phyloP scores from a whole-genome alignment of 768 basidiomycete species.

The Lactarius sp. region DNA sequence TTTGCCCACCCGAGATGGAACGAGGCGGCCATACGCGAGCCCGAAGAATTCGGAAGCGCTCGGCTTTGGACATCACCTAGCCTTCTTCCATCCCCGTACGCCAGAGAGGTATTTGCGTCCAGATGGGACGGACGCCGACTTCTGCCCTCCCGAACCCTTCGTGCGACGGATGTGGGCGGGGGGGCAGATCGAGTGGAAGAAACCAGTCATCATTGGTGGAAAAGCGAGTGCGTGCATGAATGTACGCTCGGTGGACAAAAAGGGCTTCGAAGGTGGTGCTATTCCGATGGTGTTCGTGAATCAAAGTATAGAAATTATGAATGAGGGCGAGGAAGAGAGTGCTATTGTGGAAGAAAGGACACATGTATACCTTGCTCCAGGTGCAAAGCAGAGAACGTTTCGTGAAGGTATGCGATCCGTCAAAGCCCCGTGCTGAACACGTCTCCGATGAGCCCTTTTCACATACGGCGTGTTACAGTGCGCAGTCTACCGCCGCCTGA shows the following conservation, averaged over 20 bases:
- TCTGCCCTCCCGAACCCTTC: slow-evolving; percentile 70
- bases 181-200: slow-evolving; percentile 61
- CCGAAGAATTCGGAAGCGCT: slow-evolving; percentile 43
- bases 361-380: slow-evolving; percentile 59
- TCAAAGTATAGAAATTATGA: slow-evolving; percentile 51
- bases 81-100: slow-evolving; percentile 65
- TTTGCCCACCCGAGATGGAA: slow-evolving; percentile 67
- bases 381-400: slow-evolving; percentile 31
- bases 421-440: not conserved
- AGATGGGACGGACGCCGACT: slow-evolving; percentile 71
- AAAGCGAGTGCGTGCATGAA: slow-evolving; percentile 45
- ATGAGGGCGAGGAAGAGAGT: slow-evolving; percentile 39
- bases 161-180: slow-evolving; percentile 80
- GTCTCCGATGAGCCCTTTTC: not conserved
- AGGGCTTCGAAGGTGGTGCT: slow-evolving; percentile 51
- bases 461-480: slow-evolving; percentile 35
- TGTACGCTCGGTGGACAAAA: slow-evolving; percentile 52
- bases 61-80: slow-evolving; percentile 63
- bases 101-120: slow-evolving; percentile 51
- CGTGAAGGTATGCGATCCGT: slow-evolving; percentile 39
- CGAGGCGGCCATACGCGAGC: slow-evolving; percentile 35
- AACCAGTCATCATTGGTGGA: slow-evolving; percentile 50
- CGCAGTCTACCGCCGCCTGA: slow-evolving; percentile 46
- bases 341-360: slow-evolving; percentile 58
- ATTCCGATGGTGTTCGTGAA: slow-evolving; percentile 74